phyloP scores from a whole-genome alignment of 2,329 filamentous ascomycete species.

The Myotisia sp. region DNA sequence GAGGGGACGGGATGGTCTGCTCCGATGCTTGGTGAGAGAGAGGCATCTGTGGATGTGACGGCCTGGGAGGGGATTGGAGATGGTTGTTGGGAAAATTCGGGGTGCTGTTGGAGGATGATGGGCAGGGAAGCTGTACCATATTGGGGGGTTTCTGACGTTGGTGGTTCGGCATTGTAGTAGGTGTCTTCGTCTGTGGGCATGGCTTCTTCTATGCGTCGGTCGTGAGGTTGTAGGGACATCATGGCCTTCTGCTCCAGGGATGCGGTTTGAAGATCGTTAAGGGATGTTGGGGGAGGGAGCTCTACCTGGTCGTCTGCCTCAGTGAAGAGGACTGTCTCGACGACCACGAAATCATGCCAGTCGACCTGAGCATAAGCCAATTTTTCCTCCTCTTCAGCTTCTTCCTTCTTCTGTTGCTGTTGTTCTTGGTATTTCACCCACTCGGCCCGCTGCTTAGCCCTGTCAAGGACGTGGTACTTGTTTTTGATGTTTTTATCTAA shows the following conservation, averaged over 20 bases:
- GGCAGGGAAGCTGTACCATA: conserved; percentile 25
- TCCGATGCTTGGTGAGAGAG: background rate
- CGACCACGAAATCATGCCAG: conserved; percentile 94
- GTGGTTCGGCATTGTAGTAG: conserved; percentile 38
- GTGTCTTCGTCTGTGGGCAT: conserved; percentile 65
- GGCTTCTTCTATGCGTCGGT: conserved; percentile 82
- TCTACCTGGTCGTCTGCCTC: conserved; percentile 75
- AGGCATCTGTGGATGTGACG: conserved; percentile 39
- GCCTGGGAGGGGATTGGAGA: conserved; percentile 43
- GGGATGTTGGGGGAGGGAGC: conserved; percentile 73
- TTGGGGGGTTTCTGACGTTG: conserved; percentile 23
- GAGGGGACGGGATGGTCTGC: conserved; percentile 41
- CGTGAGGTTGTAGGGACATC: conserved; percentile 62
- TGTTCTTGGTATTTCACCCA: conserved; percentile 73
- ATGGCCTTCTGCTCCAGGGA: conserved; percentile 91
- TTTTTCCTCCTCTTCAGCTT: conserved; percentile 70
- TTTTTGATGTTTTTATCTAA: conserved; percentile 62
- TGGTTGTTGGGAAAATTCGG: conserved; percentile 37
- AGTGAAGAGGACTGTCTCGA: conserved; percentile 86
- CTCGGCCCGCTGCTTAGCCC: conserved; percentile 73
- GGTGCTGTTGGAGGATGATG: conserved; percentile 27
- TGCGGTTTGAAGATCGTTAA: conserved; percentile 83
- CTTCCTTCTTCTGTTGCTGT: conserved; percentile 78
- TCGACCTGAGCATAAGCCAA: conserved; percentile 73
- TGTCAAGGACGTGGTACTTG: conserved; percentile 63